Percentiles rank a stretch among this genome's conserved stretches.
Evolutionary conservation across 352 stramenopile genomes (phyloP).

Genomic region (Pythium rishiriense): DNA sequence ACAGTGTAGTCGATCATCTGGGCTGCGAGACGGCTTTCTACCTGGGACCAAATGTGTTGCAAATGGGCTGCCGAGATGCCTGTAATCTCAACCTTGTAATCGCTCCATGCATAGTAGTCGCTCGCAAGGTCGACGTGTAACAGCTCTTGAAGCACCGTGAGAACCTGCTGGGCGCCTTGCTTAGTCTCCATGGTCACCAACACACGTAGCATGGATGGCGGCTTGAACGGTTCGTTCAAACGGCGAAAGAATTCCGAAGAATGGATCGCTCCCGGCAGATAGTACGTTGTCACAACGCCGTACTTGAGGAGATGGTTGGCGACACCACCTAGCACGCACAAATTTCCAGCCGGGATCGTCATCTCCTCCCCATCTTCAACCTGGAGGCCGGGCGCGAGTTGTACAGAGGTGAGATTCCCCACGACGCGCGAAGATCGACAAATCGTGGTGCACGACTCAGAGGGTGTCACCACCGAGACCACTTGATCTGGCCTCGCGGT

Average conservation of each 20-base stretch:
- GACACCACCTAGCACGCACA: slow-evolving; percentile 8
- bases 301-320: background rate
- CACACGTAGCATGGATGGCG: background rate
- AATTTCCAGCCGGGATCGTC: slow-evolving; percentile 4
- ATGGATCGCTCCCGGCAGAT: background rate
- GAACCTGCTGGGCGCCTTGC: background rate
- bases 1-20: background rate
- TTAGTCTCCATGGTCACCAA: background rate
- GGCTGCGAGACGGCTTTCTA: background rate
- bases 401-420: background rate
- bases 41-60: background rate
- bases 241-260: background rate
- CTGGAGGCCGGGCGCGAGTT: background rate
- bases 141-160: background rate
- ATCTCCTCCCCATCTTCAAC: too few species aligned
- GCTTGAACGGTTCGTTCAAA: background rate
- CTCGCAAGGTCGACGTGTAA: background rate
- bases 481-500: background rate
- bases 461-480: background rate
- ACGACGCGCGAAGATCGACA: background rate
- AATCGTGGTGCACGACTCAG: background rate
- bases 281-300: background rate
- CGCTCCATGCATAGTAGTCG: background rate
- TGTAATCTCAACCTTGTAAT: background rate
- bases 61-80: background rate